Evolutionary conservation across 805 yeast genomes (phyloP).

Genomic region (Kluyveromyces siamensis): DNA sequence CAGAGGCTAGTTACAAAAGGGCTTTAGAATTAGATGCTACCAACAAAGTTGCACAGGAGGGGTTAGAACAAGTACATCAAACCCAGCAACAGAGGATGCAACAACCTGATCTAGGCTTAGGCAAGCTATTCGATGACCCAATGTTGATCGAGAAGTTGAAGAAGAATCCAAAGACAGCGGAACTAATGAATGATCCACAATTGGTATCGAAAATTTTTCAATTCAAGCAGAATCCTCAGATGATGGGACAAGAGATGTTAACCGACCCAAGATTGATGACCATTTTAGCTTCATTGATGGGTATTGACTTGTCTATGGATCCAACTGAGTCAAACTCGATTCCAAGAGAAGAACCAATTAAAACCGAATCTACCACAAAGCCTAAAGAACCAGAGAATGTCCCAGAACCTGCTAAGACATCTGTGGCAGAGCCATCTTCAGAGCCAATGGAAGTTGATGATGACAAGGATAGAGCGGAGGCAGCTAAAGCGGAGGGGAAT

Average conservation of each 20-base stretch:
- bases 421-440: constrained; percentile 18
- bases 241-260: constrained; percentile 59
- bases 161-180: constrained; percentile 80
- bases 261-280: constrained; percentile 84
- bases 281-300: constrained; percentile 76
- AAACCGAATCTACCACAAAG: constrained; percentile 9
- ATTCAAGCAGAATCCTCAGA: constrained; percentile 64
- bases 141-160: constrained; percentile 64
- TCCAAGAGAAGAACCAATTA: constrained; percentile 19
- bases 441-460: constrained; percentile 28
- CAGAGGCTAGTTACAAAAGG: constrained; percentile 60
- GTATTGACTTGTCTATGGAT: constrained; percentile 57
- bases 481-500: constrained; percentile 78
- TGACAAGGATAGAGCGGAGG: constrained; percentile 47
- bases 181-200: constrained; percentile 77
- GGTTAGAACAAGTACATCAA: constrained; percentile 59
- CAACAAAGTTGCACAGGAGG: constrained; percentile 82
- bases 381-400: constrained; percentile 20
- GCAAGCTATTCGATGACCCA: constrained; percentile 74
- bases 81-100: constrained; percentile 44
- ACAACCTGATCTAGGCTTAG: constrained; percentile 66
- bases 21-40: constrained; percentile 73
- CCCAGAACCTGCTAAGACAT: constrained; percentile 18
- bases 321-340: constrained; percentile 21
- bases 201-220: constrained; percentile 56